Conservation (phyloP, 176 grass and related monocot genomes). For the Cymbopogon citratus region DNA sequence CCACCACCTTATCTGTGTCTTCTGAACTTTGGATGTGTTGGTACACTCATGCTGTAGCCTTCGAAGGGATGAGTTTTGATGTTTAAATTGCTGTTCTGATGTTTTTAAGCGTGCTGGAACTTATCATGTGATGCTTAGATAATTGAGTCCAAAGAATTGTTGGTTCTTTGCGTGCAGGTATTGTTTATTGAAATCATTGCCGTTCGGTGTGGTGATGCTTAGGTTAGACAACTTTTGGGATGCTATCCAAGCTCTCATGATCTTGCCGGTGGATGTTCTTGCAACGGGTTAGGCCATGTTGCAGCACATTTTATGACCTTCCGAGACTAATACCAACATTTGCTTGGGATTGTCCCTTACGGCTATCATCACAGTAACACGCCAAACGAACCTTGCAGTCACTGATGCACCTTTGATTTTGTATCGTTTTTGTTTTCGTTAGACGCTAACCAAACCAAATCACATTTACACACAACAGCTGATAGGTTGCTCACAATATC, state of each 20-base stretch:
- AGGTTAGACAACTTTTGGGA: not conserved
- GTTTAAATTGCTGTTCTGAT: constrained; percentile 15
- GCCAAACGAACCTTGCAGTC: not conserved
- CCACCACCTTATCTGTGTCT: not conserved
- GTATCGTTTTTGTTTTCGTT: not conserved
- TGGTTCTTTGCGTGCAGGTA: not conserved
- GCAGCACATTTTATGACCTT: not conserved
- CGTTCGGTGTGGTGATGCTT: not conserved
- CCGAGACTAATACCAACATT: too few species aligned
- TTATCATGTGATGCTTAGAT: constrained; percentile 34
- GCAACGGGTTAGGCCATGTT: not conserved
- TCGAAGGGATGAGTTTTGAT: constrained; percentile 30
- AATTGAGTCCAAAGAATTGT: constrained; percentile 30
- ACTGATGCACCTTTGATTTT: too few species aligned
- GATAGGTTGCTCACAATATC: too few species aligned
- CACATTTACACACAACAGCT: not conserved
- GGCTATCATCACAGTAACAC: not conserved
- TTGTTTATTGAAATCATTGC: not conserved
- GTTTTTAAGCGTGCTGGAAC: not conserved
- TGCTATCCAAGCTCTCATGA: not conserved
- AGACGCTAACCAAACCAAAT: not conserved
- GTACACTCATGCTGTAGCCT: constrained; percentile 18
- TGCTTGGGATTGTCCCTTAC: not conserved
- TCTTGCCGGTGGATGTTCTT: not conserved
- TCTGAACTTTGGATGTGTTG: constrained; percentile 11